Evolutionary conservation across 139 green algal genomes (phyloP).

Genomic region (Tetraselmis chui): DNA sequence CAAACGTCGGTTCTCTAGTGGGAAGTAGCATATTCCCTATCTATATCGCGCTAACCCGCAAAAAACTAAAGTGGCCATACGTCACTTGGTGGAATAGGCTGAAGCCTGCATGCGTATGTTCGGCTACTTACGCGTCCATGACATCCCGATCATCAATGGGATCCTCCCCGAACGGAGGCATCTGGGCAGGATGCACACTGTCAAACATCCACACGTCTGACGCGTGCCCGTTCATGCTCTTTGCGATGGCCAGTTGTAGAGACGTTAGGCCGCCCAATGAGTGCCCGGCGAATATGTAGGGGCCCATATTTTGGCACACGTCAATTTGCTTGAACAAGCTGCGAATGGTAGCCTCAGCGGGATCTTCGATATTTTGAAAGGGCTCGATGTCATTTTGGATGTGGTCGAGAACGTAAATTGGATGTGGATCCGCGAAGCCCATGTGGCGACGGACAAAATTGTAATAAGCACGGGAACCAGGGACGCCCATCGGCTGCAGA

Average conservation of each 20-base stretch:
- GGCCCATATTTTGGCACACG: neutral
- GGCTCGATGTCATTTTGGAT: neutral
- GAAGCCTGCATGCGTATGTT: no score
- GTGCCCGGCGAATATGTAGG: neutral
- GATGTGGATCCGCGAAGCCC: neutral
- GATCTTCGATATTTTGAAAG: neutral
- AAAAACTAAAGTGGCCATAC: no score
- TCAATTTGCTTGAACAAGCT: neutral
- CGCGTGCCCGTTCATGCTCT: neutral
- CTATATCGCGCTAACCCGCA: no score
- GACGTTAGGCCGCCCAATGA: neutral
- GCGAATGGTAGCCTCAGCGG: neutral
- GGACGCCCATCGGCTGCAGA: neutral
- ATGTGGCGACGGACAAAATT: neutral
- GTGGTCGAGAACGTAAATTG: neutral
- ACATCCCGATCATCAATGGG: neutral
- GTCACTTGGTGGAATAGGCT: no score
- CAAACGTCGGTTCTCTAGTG: no score
- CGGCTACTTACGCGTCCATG: neutral
- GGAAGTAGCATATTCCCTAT: no score
- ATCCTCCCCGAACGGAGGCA: neutral
- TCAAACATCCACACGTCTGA: neutral
- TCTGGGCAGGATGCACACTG: neutral
- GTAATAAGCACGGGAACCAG: neutral
- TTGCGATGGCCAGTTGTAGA: neutral